Percentiles rank a stretch among this genome's conserved stretches.
phyloP scores from a whole-genome alignment of 2,329 filamentous ascomycete genomes.

The Pestalotiopsis sp. region DNA sequence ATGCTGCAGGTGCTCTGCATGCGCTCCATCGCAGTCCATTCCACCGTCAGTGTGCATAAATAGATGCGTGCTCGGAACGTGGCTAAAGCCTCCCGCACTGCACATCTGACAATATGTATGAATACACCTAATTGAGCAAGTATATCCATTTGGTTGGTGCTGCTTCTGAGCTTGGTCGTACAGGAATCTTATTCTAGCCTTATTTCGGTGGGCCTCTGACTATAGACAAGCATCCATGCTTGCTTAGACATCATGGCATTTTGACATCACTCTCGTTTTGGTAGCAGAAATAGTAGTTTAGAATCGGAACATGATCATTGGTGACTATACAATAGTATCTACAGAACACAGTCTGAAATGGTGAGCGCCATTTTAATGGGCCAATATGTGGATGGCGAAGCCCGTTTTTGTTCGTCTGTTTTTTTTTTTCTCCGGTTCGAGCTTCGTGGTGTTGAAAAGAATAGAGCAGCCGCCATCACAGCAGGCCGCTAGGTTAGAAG shows the following conservation, averaged over 20 bases:
- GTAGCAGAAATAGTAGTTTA: neutral
- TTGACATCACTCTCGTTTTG: neutral
- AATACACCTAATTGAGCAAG: neutral
- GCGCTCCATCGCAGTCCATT: no score
- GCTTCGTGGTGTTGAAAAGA: neutral
- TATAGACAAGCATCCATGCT: neutral
- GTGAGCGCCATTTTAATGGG: neutral
- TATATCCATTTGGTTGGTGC: neutral
- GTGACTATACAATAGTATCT: conserved; percentile 8
- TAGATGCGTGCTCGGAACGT: neutral
- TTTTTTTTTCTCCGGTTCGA: neutral
- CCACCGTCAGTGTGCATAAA: neutral
- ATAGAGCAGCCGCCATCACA: neutral
- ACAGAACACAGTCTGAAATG: neutral
- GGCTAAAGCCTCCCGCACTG: neutral
- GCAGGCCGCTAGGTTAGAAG: neutral
- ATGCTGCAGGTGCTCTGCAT: no score
- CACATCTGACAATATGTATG: neutral
- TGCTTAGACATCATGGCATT: neutral
- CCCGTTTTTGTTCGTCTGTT: neutral
- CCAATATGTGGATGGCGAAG: neutral
- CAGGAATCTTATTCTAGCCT: neutral
- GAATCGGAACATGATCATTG: neutral
- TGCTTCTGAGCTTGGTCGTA: neutral
- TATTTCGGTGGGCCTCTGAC: neutral